A percentile compares a stretch with the other conserved stretches of the same genome.
These are phyloP conservation scores for Cicer bijugum DNA, from an alignment of 306 rosid species.

Conservation along the genomic window DNA sequence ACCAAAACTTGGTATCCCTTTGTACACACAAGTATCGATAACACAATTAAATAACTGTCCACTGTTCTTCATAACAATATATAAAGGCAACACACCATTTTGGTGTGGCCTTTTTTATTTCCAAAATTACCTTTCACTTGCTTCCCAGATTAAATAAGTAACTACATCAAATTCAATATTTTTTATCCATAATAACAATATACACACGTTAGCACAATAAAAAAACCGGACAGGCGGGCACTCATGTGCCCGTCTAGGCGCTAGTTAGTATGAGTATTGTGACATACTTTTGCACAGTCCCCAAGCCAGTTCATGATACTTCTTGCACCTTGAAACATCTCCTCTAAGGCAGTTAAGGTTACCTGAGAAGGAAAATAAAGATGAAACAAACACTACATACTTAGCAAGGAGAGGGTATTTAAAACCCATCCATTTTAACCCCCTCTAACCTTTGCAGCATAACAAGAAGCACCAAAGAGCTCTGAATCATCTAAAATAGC, in stretches of 20 bases:
- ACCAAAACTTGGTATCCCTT: too few species aligned
- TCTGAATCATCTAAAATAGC: conserved; percentile 64
- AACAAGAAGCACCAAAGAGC: conserved; percentile 79
- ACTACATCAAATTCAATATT: too few species aligned
- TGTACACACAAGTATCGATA: neutral
- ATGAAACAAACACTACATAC: conserved; percentile 20
- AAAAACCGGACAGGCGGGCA: too few species aligned
- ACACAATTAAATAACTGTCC: neutral
- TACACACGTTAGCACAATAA: too few species aligned
- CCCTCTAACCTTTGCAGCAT: conserved; percentile 81
- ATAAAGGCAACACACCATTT: too few species aligned
- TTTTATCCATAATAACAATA: too few species aligned
- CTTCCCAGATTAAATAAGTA: too few species aligned
- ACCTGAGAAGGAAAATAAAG: conserved; percentile 57
- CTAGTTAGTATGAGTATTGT: conserved; percentile 3
- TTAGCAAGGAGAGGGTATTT: conserved; percentile 23
- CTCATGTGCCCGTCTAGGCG: too few species aligned
- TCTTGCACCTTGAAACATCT: conserved; percentile 97
- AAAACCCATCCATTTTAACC: conserved; percentile 31
- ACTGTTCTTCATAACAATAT: neutral
- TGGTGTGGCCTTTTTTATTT: too few species aligned
- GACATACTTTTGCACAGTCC: conserved; percentile 90
- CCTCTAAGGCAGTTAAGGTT: conserved; percentile 86
- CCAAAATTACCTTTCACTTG: too few species aligned
- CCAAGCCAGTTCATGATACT: conserved; percentile 94